Evolutionary conservation across 352 stramenopile species (phyloP), one percentile per base, ranked within the genome.

Genomic region (Phytophthora fragariaefolia): DNA sequence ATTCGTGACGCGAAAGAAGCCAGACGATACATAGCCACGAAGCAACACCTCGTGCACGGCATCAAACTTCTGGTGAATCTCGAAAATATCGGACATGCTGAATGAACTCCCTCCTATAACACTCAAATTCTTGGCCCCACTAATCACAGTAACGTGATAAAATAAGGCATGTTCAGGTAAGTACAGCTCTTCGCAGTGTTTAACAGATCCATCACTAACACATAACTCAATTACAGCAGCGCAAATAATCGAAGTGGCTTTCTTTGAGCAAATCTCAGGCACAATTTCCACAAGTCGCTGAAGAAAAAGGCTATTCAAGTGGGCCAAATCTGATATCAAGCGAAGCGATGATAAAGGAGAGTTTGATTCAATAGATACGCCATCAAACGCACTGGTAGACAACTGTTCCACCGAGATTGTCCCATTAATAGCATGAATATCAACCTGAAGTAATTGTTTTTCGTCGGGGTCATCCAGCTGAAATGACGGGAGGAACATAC

Each of bases 401-500:
- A 54, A 27, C 6, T 61, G 32, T 9, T 69, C 49, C 34, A 75
- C 58, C 13, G 43, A 20, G 20, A 85, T 38, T 2, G 72, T 63
- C 36, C 68, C 69, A 36, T 81, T 83, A 0, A 47, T 34, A 17
- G 62, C 48, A 18, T 43, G 51, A 13, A 88, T 49, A 17, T 71
- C 58, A n/a, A 85, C 58, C 9, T 73, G 60, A 23, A 84, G 61
- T 5, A 71, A 40, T 32, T 87, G 75, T n/a, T 51, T 24, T 2
- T 36, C 26, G 28, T 90, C 81, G 0, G 68, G 51, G 23, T 90
- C 79, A 3, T 59, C 36, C 0, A 88, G 26, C 26, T 36, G 47
- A 38, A 90, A 58, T 3, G 45, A 27, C 3, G 81, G 79, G 4
- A 87, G 56, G 20, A 82, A 73, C 24, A 61, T 58, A 20, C 61